Base-by-base conservation (phyloP, 768 basidiomycete genomes). In the Leccinum truebloodii region DNA sequence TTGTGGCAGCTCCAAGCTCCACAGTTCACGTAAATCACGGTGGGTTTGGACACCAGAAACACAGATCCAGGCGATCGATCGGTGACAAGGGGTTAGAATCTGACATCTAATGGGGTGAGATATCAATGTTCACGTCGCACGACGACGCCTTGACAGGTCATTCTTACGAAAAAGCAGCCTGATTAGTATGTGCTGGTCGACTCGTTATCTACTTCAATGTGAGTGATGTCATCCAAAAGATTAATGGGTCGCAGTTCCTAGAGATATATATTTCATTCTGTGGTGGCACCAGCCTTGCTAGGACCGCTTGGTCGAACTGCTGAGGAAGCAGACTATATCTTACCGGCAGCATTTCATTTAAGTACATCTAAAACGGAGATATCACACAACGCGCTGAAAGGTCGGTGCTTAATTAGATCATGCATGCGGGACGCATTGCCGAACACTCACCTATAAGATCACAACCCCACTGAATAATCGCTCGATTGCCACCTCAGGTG, bases 371-470 rank as follows among this genome's bases (percentile, higher is more conserved):
- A 59, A 54, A 61, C 44, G n/a, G 20, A 48, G 59, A 55, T 52
- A 58, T 50, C n/a, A 20, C n/a, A 20, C 44, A 16, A 30, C 55
- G 59, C 35, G 39, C 63, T 65, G 37, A 9, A 55, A 18, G 10
- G 37, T 53, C 13, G 22, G 32, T 52, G 22, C 54, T 39, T 55
- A 22, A 55, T 69, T 30, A 64, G 62, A 65, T 52, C 54, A 30
- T 54, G 35, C 24, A 4, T 30, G 54, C 20, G 51, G 44, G 34
- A 13, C 30, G 34, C 13, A 16, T 44, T 49, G 57, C 60, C 52
- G 37, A 37, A 62, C 54, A 52, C 41, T 44, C 55, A 67, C 73
- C 61, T 63, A 52, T 39, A 51, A 55, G 48, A 39, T 59, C 58
- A 16, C 37, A 59, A 52, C 57, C 51, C 32, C 52, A 32, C 39